These are phyloP conservation scores for Cyberlindnera suaveolens DNA, from an alignment of 805 yeast genomes.

Conservation along the genomic window DNA sequence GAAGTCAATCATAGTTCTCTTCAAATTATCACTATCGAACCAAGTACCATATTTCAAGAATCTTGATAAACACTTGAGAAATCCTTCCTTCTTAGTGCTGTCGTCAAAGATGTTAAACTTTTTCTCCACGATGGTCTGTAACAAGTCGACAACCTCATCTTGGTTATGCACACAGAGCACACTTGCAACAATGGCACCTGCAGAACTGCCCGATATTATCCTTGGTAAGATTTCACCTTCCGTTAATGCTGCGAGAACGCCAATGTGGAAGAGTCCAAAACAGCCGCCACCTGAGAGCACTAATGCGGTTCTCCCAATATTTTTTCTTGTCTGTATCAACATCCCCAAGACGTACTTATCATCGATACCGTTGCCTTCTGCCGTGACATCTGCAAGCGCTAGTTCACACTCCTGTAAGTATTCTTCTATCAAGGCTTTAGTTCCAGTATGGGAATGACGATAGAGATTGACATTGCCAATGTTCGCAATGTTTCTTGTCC, in stretches of 20 bases:
- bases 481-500: slow-evolving; percentile 81
- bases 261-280: slow-evolving; percentile 88
- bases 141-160: slow-evolving; percentile 55
- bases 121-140: slow-evolving; percentile 39
- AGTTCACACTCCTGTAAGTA: slow-evolving; percentile 71
- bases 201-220: slow-evolving; percentile 89
- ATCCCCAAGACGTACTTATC: slow-evolving; percentile 68
- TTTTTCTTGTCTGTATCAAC: slow-evolving; percentile 80
- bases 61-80: slow-evolving; percentile 45
- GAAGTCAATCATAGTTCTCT: slow-evolving; percentile 66
- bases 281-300: slow-evolving; percentile 97
- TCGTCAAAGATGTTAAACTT: slow-evolving; percentile 47
- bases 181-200: slow-evolving; percentile 93
- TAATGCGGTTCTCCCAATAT: slow-evolving; percentile 90
- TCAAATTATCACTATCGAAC: slow-evolving; percentile 71
- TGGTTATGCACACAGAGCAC: slow-evolving; percentile 75
- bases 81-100: slow-evolving; percentile 31
- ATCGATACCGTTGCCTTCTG: slow-evolving; percentile 37
- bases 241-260: slow-evolving; percentile 75
- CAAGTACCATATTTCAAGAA: slow-evolving; percentile 83
- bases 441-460: slow-evolving; percentile 76
- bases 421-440: slow-evolving; percentile 77
- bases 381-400: slow-evolving; percentile 28
- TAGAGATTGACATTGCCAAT: slow-evolving; percentile 79
- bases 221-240: slow-evolving; percentile 76